Evolutionary conservation across 1,139 yeast species (phyloP), one percentile per base, ranked within the genome.

Genomic region (Fermentozyma sake): DNA sequence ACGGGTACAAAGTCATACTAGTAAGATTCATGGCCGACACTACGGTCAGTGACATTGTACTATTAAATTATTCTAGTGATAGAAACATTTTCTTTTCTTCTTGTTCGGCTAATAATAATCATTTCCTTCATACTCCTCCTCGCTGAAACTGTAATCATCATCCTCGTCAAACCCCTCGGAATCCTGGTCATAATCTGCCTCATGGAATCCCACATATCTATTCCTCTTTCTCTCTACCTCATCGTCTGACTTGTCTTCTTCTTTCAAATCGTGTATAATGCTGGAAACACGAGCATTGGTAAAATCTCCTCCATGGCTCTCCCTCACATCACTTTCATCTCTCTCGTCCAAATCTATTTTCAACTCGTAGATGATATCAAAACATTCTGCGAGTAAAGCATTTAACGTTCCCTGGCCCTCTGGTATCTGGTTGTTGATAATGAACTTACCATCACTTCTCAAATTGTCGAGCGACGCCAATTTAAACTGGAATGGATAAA

Each of bases 381-480:
- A 91, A 55, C 97, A 89, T 54, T 89, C 97, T 3, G 95, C 93
- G 27, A 91, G 64, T 37, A 91, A 60, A 1, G 96, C 95, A 52
- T 80, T 87, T 37, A 91, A 67, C 20, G 95, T 79, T 7, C 96
- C 97, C 57, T 91, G 98, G 9, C 98, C 98, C 55, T 91, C 96
- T 6, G 98, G 98, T 21, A 89, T 80, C 39, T 84, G 83, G 30
- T 78, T 84, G 38, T 85, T 86, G 18, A 86, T 82, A 48, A 83
- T 76, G 48, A 91, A 91, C 61, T 84, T 89, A 18, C 98, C 98
- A 52, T 91, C 97, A 12, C 65, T 70, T 47, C 96, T 74, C 48
- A 83, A 56, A 46, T 86, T 83, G 53, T 91, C 97, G 38, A 91
- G 68, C 9, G 94, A 80, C 1, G 94, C 93, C 33, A 91, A 68